A percentile compares a stretch with the other conserved stretches of the same genome.
Evolutionary conservation across 1,139 yeast species (phyloP).

Genomic region (Nadsonia commutata): DNA sequence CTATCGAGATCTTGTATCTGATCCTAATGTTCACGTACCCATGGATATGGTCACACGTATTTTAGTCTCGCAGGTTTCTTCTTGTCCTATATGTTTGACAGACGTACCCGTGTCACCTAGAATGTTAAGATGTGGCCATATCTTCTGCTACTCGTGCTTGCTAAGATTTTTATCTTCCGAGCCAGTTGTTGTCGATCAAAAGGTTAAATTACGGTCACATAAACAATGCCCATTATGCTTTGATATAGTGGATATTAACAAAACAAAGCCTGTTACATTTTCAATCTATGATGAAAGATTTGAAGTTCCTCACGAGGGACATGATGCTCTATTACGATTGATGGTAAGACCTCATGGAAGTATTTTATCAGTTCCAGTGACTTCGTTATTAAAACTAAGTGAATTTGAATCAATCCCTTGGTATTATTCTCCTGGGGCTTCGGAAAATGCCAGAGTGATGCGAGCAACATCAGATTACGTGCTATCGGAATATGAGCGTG

Average conservation of each 20-base stretch:
- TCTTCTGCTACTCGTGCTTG: slow-evolving; percentile 73
- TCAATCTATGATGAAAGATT: slow-evolving; percentile 41
- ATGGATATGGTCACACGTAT: slow-evolving; percentile 53
- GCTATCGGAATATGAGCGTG: slow-evolving; percentile 5
- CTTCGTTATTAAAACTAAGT: slow-evolving; percentile 10
- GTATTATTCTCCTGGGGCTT: slow-evolving; percentile 17
- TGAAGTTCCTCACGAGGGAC: slow-evolving; percentile 47
- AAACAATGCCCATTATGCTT: slow-evolving; percentile 82
- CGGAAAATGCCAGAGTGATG: slow-evolving; percentile 43
- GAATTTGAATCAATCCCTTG: slow-evolving; percentile 14
- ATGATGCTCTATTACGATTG: slow-evolving; percentile 46
- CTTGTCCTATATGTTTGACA: slow-evolving; percentile 82
- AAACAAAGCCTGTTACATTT: slow-evolving; percentile 53
- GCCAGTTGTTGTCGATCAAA: slow-evolving; percentile 16
- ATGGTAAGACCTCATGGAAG: slow-evolving; percentile 57
- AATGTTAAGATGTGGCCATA: slow-evolving; percentile 91
- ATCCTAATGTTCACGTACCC: slow-evolving; percentile 65
- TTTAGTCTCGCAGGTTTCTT: slow-evolving; percentile 54
- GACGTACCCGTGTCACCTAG: slow-evolving; percentile 84
- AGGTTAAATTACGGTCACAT: slow-evolving; percentile 29
- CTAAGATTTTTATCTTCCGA: slow-evolving; percentile 55
- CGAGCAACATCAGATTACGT: slow-evolving; percentile 35
- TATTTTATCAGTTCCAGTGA: slow-evolving; percentile 48
- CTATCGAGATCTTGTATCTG: slow-evolving; percentile 41
- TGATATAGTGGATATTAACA: slow-evolving; percentile 42